Percentiles rank a stretch among this genome's conserved stretches.
phyloP scores from a whole-genome alignment of 345 rosid genomes.

The Linum lewisii region DNA sequence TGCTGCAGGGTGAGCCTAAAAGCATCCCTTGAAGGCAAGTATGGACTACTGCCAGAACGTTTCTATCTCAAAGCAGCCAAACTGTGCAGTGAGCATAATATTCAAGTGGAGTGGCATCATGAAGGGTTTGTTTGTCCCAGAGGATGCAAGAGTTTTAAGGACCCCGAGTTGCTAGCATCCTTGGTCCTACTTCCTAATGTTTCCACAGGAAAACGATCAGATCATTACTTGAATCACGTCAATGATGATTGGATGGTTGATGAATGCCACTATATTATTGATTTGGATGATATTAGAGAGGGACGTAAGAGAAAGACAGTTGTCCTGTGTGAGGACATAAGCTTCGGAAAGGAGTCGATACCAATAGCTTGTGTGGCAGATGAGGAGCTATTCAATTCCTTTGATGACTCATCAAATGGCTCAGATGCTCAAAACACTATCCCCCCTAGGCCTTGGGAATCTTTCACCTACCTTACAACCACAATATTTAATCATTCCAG shows the following conservation, averaged over 20 bases:
- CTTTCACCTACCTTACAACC: conserved; percentile 56
- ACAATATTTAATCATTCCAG: conserved; percentile 44
- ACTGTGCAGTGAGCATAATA: conserved; percentile 82
- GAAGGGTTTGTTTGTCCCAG: conserved; percentile 69
- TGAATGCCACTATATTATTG: conserved; percentile 76
- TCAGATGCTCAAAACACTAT: conserved; percentile 22
- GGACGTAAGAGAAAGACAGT: conserved; percentile 33
- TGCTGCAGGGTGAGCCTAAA: conserved; percentile 84
- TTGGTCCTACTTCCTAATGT: conserved; percentile 34
- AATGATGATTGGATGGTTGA: conserved; percentile 54
- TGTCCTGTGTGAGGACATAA: conserved; percentile 68
- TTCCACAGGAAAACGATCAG: conserved; percentile 13
- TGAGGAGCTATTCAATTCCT: conserved; percentile 38
- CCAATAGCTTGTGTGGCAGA: conserved; percentile 70
- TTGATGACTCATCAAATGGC: conserved; percentile 17
- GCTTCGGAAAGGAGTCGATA: conserved; percentile 72
- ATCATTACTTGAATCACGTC: conserved; percentile 20
- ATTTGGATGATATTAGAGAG: conserved; percentile 41
- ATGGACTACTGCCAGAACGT: conserved; percentile 63
- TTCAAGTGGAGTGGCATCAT: conserved; percentile 79
- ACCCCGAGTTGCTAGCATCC: conserved; percentile 24
- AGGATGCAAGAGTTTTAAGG: conserved; percentile 59
- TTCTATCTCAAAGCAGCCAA: conserved; percentile 86
- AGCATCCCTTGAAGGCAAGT: conserved; percentile 62
- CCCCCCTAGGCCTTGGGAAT: conserved; percentile 62